Percentiles rank a stretch among this genome's conserved stretches.
These are phyloP conservation scores for Coemansia sp. DNA, from an alignment of 192 early-diverging fungal genomes.

Conservation along the genomic window DNA sequence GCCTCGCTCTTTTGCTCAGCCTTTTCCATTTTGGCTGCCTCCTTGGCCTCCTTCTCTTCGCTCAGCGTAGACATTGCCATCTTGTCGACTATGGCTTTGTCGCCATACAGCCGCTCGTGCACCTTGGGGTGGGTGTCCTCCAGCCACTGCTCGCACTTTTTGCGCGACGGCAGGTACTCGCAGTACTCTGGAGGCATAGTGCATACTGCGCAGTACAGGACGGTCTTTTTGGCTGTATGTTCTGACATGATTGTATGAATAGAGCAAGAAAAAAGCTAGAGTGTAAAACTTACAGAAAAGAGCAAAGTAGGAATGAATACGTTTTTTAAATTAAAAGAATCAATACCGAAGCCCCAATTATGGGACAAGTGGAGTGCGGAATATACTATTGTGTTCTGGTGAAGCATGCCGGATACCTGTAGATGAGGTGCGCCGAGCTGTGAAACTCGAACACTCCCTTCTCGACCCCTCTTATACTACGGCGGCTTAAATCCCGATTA, in stretches of 20 bases:
- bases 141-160: slow-evolving; percentile 83
- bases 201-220: slow-evolving; percentile 48
- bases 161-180: slow-evolving; percentile 79
- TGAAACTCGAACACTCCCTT: too few relatives aligned
- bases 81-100: slow-evolving; percentile 40
- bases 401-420: too few relatives aligned
- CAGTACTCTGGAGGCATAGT: slow-evolving; percentile 71
- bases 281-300: background rate
- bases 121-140: slow-evolving; percentile 59
- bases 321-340: too few relatives aligned
- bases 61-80: slow-evolving; percentile 42
- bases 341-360: too few relatives aligned
- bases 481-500: too few relatives aligned
- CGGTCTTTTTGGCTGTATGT: background rate
- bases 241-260: background rate
- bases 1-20: slow-evolving; percentile 65
- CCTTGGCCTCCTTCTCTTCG: slow-evolving; percentile 46
- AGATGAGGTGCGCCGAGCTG: too few relatives aligned
- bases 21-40: slow-evolving; percentile 56
- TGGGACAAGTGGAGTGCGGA: too few relatives aligned
- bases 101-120: slow-evolving; percentile 61
- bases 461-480: too few relatives aligned
- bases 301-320: background rate
- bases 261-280: background rate
- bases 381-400: too few relatives aligned